These are phyloP conservation scores for Zoysia pacifica DNA, from an alignment of 176 grass and related monocot species.

Conservation along the genomic window DNA sequence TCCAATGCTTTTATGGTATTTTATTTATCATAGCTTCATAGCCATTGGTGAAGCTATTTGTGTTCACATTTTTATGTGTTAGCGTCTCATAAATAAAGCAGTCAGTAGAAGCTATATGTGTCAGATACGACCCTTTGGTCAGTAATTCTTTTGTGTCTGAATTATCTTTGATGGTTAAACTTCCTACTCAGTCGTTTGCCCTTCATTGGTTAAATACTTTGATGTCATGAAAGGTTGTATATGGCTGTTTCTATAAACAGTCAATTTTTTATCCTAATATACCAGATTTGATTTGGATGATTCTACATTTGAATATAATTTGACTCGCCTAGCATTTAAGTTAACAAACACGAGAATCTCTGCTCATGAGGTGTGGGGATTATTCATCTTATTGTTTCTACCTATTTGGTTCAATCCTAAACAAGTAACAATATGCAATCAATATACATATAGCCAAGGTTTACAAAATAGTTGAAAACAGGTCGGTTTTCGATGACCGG, in stretches of 20 bases:
- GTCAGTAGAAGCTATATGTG: not conserved
- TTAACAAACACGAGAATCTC: not conserved
- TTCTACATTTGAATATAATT: not conserved
- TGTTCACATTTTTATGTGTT: conserved; percentile 9
- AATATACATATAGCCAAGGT: no score
- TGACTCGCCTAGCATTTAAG: conserved; percentile 13
- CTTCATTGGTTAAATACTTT: not conserved
- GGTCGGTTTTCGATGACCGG: no score
- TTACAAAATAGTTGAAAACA: no score
- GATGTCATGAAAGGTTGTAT: not conserved
- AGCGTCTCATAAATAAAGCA: conserved; percentile 1
- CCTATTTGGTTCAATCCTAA: no score
- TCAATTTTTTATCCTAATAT: not conserved
- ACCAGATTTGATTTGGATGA: not conserved
- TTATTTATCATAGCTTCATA: not conserved
- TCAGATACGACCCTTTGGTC: not conserved
- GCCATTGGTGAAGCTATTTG: not conserved
- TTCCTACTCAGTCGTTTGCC: not conserved
- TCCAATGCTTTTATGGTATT: not conserved
- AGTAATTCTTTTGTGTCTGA: conserved; percentile 14
- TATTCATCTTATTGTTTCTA: no score
- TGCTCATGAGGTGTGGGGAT: no score
- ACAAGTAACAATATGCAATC: no score
- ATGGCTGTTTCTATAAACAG: not conserved
- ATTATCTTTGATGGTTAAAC: not conserved